Percentiles rank a stretch among this genome's conserved stretches.
phyloP scores from a whole-genome alignment of 2,329 filamentous ascomycete species.

The Hortaea werneckii region DNA sequence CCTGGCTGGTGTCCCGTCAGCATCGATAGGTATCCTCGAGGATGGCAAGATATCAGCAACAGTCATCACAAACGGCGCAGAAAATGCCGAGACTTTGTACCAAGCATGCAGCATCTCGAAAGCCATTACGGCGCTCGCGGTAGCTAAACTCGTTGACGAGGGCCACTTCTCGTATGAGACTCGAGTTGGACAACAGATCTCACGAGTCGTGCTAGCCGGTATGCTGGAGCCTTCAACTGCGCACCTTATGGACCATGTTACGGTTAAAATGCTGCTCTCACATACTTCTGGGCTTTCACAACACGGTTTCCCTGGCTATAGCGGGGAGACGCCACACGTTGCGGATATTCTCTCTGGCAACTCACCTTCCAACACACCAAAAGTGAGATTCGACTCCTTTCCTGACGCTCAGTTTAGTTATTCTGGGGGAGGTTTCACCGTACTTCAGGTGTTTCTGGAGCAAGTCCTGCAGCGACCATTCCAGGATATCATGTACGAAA shows the following conservation, averaged over 20 bases:
- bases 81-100: constrained; percentile 16
- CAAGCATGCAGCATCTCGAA: constrained; percentile 21
- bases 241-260: constrained; percentile 13
- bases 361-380: constrained; percentile 13
- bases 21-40: constrained; percentile 13
- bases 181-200: constrained; percentile 9
- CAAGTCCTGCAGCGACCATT: constrained; percentile 8
- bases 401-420: constrained; percentile 16
- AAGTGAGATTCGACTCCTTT: constrained; percentile 12
- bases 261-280: constrained; percentile 14
- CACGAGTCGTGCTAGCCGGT: constrained; percentile 1
- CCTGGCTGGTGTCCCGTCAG: constrained; percentile 10
- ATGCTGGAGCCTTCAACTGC: constrained; percentile 9
- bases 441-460: constrained; percentile 18
- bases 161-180: constrained; percentile 11
- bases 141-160: constrained; percentile 15
- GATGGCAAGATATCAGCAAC: constrained; percentile 8
- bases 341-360: constrained; percentile 10
- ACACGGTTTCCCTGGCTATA: constrained; percentile 18
- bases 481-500: constrained; percentile 12
- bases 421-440: constrained; percentile 17
- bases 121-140: constrained; percentile 13
- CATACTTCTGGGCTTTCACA: constrained; percentile 17
- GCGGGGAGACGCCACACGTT: constrained; percentile 5
- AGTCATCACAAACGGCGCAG: constrained; percentile 7